Base-by-base conservation (phyloP, 2,329 filamentous ascomycete species). In the Phyllosticta citrichinensis region DNA sequence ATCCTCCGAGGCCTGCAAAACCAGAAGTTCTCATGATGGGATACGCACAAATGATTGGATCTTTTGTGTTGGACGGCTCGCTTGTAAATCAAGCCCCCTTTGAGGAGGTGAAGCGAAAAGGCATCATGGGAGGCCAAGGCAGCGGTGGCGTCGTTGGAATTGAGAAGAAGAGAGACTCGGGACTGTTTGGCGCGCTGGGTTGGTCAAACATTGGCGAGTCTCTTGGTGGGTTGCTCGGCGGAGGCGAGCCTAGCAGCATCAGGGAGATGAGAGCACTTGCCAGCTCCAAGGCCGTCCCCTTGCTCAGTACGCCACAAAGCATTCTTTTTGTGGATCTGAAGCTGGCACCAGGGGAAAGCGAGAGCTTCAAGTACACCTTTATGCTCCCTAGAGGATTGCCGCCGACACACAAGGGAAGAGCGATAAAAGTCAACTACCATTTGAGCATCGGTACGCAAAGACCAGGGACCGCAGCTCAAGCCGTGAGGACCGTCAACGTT, bases 1-100 rank as follows among this genome's bases (percentile, higher is more conserved):
- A 64, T 0, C 65, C 68, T 0, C 66, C 63, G 6, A 65, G 62
- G n/a, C 67, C 67, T 25, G 69, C 67, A 64, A 66, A 68, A 79
- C 85, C 89, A 0, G 92, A 97, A 71, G 87, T 87, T 1, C 77
- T 99, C 59, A 95, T 99, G 85, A 99, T 99, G 94, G 94, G 92
- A 0, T 99, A 96, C 74, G 93, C 90, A 2, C 94, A 99, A 68
- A 84, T 97, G 2, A 89, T 91, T 73, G 94, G 94, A 3, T 92
- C 89, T 0, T 99, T 99, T 67, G 91, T 86, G 0, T 77, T 99
- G 6, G 94, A 99, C 70, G 91, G 91, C 0, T 96, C 94, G 1
- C 77, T 99, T 22, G 86, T 99, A 63, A 93, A 95, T 68, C 86
- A 95, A 50, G 85, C 85, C 0, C 89, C 89, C 0, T 99, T 99